Percentiles rank a stretch among this genome's conserved stretches.
Conservation (phyloP, 1,139 yeast genomes). For the Wickerhamomyces sp. region DNA sequence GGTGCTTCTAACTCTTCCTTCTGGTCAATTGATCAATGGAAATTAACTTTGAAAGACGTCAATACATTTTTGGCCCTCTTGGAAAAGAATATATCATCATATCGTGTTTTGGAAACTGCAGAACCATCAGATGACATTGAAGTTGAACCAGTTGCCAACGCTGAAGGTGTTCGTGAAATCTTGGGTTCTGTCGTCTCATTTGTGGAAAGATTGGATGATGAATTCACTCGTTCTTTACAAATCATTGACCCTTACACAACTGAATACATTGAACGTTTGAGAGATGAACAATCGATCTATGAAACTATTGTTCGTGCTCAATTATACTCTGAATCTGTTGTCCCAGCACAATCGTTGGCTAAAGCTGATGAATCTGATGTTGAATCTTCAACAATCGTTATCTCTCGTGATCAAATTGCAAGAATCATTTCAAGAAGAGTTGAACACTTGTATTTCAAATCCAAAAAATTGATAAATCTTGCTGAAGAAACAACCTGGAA, state of each 20-base stretch:
- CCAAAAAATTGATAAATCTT: conserved; percentile 63
- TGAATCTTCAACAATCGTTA: neutral
- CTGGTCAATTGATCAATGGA: conserved; percentile 85
- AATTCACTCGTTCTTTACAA: conserved; percentile 82
- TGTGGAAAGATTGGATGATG: conserved; percentile 93
- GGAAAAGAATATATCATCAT: conserved; percentile 52
- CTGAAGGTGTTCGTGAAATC: conserved; percentile 62
- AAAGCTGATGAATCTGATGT: conserved; percentile 32
- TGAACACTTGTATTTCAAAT: conserved; percentile 92
- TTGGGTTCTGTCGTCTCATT: conserved; percentile 83
- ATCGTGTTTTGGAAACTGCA: conserved; percentile 77
- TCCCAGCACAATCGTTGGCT: conserved; percentile 32
- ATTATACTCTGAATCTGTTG: conserved; percentile 68
- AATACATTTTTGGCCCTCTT: conserved; percentile 58
- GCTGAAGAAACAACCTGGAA: conserved; percentile 74
- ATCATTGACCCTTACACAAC: conserved; percentile 91
- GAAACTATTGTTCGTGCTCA: conserved; percentile 78
- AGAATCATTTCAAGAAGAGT: conserved; percentile 80
- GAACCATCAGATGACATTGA: conserved; percentile 75
- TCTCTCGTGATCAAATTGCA: conserved; percentile 50
- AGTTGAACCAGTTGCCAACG: conserved; percentile 63
- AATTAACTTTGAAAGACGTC: conserved; percentile 59
- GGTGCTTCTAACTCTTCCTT: conserved; percentile 59
- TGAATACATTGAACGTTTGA: conserved; percentile 86
- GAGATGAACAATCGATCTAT: conserved; percentile 80